phyloP scores from a whole-genome alignment of 805 yeast genomes.

The Teunomyces barrocoloradensis region DNA sequence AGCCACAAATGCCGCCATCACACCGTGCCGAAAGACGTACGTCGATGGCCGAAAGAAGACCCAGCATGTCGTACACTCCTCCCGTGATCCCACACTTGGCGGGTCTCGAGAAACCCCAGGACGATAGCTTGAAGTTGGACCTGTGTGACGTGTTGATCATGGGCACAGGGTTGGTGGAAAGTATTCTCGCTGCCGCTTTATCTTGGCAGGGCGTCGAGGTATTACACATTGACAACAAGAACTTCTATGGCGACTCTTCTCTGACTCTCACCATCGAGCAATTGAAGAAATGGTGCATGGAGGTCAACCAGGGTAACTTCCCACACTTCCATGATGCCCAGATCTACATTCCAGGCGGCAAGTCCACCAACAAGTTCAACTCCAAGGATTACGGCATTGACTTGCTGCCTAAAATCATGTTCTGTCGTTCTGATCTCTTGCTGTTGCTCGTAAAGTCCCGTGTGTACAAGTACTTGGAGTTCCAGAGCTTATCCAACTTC shows the following conservation, averaged over 20 bases:
- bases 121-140: constrained; percentile 61
- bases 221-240: constrained; percentile 80
- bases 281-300: constrained; percentile 74
- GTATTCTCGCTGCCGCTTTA: constrained; percentile 86
- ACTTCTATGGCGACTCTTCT: constrained; percentile 83
- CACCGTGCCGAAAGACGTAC: constrained; percentile 47
- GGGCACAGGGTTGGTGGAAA: constrained; percentile 90
- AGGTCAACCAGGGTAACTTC: constrained; percentile 52
- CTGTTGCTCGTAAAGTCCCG: constrained; percentile 76
- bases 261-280: constrained; percentile 89
- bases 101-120: constrained; percentile 70
- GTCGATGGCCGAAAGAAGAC: constrained; percentile 67
- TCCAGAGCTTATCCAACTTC: constrained; percentile 82
- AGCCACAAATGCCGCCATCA: not conserved
- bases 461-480: constrained; percentile 88
- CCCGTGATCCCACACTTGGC: constrained; percentile 67
- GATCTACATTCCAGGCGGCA: constrained; percentile 67
- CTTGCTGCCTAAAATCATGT: constrained; percentile 79
- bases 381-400: constrained; percentile 85
- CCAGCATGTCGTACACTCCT: constrained; percentile 45
- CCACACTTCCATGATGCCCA: constrained; percentile 66
- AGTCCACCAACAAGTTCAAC: constrained; percentile 48
- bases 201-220: constrained; percentile 99
- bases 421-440: constrained; percentile 86
- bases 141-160: constrained; percentile 81